These are phyloP conservation scores for Cyberlindnera samutprakarnensis DNA, from an alignment of 805 yeast species.

Conservation along the genomic window DNA sequence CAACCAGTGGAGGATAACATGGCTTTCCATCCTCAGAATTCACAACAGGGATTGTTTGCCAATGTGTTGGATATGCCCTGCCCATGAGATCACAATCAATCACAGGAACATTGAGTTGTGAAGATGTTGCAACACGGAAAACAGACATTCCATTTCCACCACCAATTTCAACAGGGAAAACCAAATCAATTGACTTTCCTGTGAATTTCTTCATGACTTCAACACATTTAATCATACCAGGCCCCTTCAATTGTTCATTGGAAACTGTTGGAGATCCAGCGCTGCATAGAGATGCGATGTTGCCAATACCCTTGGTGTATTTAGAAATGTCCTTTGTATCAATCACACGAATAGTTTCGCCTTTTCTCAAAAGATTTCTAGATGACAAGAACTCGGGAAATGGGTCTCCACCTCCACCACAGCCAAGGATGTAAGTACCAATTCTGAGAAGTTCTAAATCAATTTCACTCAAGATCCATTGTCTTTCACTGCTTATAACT, in stretches of 20 bases:
- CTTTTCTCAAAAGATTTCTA: constrained; percentile 27
- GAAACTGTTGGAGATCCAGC: constrained; percentile 44
- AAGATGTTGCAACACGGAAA: constrained; percentile 20
- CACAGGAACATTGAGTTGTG: constrained; percentile 24
- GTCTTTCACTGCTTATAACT: constrained; percentile 18
- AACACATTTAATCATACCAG: constrained; percentile 28
- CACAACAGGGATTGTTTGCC: constrained; percentile 34
- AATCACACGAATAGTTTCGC: constrained; percentile 30
- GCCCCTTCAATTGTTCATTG: constrained; percentile 34
- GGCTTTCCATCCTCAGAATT: constrained; percentile 12
- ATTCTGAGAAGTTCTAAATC: constrained; percentile 35
- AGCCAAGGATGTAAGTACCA: constrained; percentile 41
- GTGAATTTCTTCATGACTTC: not conserved
- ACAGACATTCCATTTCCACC: constrained; percentile 35
- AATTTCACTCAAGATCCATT: constrained; percentile 27
- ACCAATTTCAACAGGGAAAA: constrained; percentile 35
- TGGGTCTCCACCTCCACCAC: constrained; percentile 49
- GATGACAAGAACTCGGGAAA: constrained; percentile 32
- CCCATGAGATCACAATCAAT: constrained; percentile 40
- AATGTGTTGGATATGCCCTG: constrained; percentile 38
- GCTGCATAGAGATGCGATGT: constrained; percentile 26
- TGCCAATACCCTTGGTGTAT: not conserved
- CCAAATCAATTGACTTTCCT: constrained; percentile 18
- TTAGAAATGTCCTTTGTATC: constrained; percentile 15
- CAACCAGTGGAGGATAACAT: constrained; percentile 22